A percentile compares a stretch with the other conserved stretches of the same genome.
Evolutionary conservation across 108 stramenopile genomes (phyloP).

Genomic region (Cyclotella distinguenda): DNA sequence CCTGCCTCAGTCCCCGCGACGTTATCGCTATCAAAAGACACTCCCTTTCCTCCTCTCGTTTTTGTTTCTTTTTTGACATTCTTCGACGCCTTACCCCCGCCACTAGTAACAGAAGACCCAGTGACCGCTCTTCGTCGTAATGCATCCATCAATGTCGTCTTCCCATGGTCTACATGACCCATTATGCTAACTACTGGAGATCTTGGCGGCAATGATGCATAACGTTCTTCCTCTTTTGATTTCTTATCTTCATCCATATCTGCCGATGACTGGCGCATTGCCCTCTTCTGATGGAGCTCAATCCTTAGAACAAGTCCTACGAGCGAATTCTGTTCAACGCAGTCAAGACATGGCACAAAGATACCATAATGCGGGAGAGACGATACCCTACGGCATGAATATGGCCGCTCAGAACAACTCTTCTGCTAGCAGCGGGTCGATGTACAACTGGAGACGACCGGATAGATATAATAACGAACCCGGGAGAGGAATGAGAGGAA

Average conservation of each 20-base stretch:
- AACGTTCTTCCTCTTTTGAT: conserved; percentile 37
- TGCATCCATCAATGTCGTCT: conserved; percentile 85
- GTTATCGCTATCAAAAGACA: conserved; percentile 34
- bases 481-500: too few species aligned
- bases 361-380: too few species aligned
- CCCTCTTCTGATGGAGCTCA: too few species aligned
- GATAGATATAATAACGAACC: too few species aligned
- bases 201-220: conserved; percentile 51
- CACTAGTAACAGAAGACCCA: neutral
- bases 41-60: conserved; percentile 25
- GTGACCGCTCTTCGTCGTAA: conserved; percentile 53
- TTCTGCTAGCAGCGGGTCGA: too few species aligned
- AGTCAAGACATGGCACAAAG: too few species aligned
- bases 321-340: too few species aligned
- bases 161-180: conserved; percentile 94
- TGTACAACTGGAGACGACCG: too few species aligned
- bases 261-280: conserved; percentile 9
- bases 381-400: too few species aligned
- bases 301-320: too few species aligned
- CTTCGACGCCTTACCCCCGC: conserved; percentile 22
- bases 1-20: conserved; percentile 95
- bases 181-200: conserved; percentile 83
- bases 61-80: conserved; percentile 22
- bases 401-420: too few species aligned
- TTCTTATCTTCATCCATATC: conserved; percentile 21